Conservation (phyloP, 2,329 filamentous ascomycete genomes). For the Neurospora crassa region DNA sequence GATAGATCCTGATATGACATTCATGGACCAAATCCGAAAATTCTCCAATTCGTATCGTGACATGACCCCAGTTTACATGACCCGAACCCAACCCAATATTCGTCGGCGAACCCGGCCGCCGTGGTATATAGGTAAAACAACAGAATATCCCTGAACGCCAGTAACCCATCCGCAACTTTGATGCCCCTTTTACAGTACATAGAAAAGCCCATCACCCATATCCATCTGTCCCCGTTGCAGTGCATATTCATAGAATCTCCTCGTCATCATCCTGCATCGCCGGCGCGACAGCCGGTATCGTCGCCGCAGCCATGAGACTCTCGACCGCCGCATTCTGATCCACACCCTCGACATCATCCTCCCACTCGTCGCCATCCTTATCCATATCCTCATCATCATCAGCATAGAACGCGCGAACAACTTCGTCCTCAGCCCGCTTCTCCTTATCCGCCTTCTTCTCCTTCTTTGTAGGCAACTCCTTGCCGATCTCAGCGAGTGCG, state of each 20-base stretch:
- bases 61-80: neutral
- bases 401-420: slow-evolving; percentile 14
- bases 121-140: neutral
- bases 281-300: neutral
- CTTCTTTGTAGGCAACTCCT: slow-evolving; percentile 12
- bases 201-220: neutral
- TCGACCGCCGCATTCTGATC: neutral
- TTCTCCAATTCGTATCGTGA: neutral
- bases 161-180: neutral
- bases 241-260: slow-evolving; percentile 2
- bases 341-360: neutral
- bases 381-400: slow-evolving; percentile 25
- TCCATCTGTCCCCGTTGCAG: neutral
- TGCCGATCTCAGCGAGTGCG: slow-evolving; percentile 7
- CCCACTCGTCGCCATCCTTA: slow-evolving; percentile 21
- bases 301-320: neutral
- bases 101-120: neutral
- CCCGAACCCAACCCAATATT: neutral
- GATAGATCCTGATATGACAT: neutral
- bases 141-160: neutral
- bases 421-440: slow-evolving; percentile 13
- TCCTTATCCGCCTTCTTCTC: neutral
- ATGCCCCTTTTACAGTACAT: neutral
- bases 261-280: slow-evolving; percentile 1
- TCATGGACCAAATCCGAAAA: neutral